Evolutionary conservation across 805 yeast genomes (phyloP).

Genomic region (Candida easanensis): DNA sequence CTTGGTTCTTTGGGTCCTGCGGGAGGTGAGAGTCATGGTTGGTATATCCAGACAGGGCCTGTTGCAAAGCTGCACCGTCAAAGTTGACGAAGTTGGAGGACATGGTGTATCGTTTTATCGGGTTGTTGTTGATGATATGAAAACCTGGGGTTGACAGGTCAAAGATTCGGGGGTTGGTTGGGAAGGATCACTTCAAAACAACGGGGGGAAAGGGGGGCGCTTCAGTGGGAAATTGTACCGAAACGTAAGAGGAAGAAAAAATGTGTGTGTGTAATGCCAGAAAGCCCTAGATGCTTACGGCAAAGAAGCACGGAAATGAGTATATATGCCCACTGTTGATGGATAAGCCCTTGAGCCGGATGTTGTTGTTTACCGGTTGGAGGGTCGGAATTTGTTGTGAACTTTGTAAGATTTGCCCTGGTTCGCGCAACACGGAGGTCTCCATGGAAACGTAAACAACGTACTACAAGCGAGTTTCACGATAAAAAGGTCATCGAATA

Average conservation of each 20-base stretch:
- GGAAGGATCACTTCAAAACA: too few species aligned
- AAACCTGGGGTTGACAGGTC: conserved; percentile 1
- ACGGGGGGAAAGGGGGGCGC: too few species aligned
- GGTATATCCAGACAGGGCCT: conserved; percentile 11
- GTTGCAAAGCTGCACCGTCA: conserved; percentile 12
- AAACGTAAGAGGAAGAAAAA: too few species aligned
- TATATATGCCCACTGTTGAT: not conserved
- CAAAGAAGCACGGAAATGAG: too few species aligned
- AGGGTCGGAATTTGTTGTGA: not conserved
- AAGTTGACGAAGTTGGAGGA: conserved; percentile 13
- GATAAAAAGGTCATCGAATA: too few species aligned
- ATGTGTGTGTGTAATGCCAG: too few species aligned
- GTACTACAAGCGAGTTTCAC: too few species aligned
- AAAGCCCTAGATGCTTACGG: too few species aligned
- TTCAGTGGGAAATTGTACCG: too few species aligned
- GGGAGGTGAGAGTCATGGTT: conserved; percentile 6
- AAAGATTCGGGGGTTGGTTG: too few species aligned
- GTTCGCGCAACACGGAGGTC: too few species aligned
- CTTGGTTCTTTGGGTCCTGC: conserved; percentile 8
- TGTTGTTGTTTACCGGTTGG: not conserved
- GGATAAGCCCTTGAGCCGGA: not conserved
- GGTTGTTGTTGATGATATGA: not conserved
- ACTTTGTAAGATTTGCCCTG: not conserved
- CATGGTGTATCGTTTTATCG: conserved; percentile 5
- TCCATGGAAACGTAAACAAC: too few species aligned